Conservation (phyloP, 306 rosid species). For the Vigna nakashimae region DNA sequence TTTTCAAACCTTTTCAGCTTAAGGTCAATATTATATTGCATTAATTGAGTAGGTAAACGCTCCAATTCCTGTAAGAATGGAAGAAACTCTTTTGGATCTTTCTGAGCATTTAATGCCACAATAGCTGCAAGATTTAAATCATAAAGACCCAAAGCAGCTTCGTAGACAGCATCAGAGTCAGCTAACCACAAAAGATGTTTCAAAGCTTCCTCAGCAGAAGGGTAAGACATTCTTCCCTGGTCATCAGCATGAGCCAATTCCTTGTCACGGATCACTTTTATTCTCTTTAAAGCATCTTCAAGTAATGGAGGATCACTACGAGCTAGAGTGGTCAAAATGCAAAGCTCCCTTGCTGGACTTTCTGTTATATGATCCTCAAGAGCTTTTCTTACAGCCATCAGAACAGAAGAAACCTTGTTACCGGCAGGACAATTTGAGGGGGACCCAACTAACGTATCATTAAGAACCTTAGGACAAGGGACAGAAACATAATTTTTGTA, state of each 20-base stretch:
- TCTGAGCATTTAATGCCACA: constrained; percentile 95
- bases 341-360: constrained; percentile 89
- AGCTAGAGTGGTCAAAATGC: constrained; percentile 94
- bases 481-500: constrained; percentile 62
- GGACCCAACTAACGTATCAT: constrained; percentile 50
- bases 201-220: constrained; percentile 95
- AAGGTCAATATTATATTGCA: constrained; percentile 92
- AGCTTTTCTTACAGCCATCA: constrained; percentile 81
- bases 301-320: constrained; percentile 92
- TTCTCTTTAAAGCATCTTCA: constrained; percentile 94
- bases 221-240: constrained; percentile 57
- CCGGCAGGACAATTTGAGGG: constrained; percentile 50
- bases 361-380: constrained; percentile 79
- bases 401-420: constrained; percentile 79
- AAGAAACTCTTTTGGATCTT: constrained; percentile 95
- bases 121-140: constrained; percentile 95
- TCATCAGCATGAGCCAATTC: constrained; percentile 78
- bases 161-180: constrained; percentile 87
- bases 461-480: constrained; percentile 53
- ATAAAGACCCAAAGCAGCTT: constrained; percentile 95
- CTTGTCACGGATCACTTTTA: constrained; percentile 79
- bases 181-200: constrained; percentile 96
- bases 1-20: constrained; percentile 84
- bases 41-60: constrained; percentile 66
- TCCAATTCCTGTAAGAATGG: constrained; percentile 91